phyloP scores from a whole-genome alignment of 345 rosid species.

The Viola odorata region DNA sequence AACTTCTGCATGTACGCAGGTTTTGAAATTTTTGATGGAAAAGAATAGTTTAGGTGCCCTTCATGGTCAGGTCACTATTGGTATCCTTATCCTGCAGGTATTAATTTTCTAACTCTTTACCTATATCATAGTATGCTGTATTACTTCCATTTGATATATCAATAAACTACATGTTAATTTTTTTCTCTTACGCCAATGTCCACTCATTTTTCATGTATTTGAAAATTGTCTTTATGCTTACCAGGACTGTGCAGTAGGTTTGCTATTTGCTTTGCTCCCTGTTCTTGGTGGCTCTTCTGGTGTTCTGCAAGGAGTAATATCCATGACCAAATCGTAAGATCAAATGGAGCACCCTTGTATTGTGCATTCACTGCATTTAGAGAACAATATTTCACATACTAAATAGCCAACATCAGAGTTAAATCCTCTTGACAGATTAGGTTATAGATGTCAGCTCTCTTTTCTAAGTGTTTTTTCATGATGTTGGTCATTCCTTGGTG shows the following conservation, averaged over 20 bases:
- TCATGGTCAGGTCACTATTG: conserved; percentile 87
- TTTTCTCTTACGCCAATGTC: not conserved
- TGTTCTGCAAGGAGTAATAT: conserved; percentile 75
- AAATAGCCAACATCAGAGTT: too few relatives aligned
- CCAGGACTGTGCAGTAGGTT: conserved; percentile 90
- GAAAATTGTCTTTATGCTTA: conserved; percentile 3
- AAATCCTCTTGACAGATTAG: too few relatives aligned
- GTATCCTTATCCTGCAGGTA: conserved; percentile 88
- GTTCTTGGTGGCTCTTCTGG: conserved; percentile 89
- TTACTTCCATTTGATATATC: not conserved
- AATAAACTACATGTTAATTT: not conserved
- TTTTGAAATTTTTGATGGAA: conserved; percentile 87
- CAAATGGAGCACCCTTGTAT: not conserved
- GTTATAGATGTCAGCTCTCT: too few relatives aligned
- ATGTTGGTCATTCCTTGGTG: too few relatives aligned
- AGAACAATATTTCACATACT: too few relatives aligned
- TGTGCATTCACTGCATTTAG: too few relatives aligned
- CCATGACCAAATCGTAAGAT: conserved; percentile 79
- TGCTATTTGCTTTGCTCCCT: conserved; percentile 91
- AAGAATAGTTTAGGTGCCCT: conserved; percentile 66
- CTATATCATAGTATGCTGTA: too few relatives aligned
- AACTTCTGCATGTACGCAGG: conserved; percentile 34
- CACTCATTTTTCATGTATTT: not conserved
- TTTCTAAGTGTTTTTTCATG: too few relatives aligned
- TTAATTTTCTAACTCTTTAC: conserved; percentile 4